Evolutionary conservation across 2,329 filamentous ascomycete genomes (phyloP), one percentile per base, ranked within the genome.

Genomic region (Colletotrichum liriopes): DNA sequence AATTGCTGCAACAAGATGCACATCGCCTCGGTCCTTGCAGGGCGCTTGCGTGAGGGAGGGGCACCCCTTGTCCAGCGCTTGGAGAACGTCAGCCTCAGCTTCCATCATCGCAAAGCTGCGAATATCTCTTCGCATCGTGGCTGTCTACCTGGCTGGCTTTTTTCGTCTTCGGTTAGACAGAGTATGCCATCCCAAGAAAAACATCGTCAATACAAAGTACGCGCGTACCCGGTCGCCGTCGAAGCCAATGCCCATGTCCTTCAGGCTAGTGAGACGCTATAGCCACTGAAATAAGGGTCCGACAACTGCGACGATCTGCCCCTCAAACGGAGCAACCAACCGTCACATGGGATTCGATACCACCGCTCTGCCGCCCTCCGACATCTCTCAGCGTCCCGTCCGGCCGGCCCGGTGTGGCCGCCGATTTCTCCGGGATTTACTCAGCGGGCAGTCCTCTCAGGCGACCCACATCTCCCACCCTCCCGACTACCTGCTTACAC

Each of bases 381-480:
- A 20, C 39, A 8, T 23, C 23, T 43, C 55, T n/a, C 35, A 51
- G 45, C 43, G 4, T 29, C 26, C 51, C 49, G 68, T 26, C 68
- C 56, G 49, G 20, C 20, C 64, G 64, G 68, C n/a, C 56, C 65
- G 64, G 65, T n/a, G 20, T 51, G 29, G 23, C 45, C 51, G 5
- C 41, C 32, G 20, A 2, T 9, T 32, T 39, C 58, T 39, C 52
- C 65, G 59, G 59, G 37, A 59, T 52, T 16, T 32, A 35, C n/a
- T 35, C 35, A 35, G n/a, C 32, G 45, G 18, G 5, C 43, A 68
- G 26, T 16, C 65, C 56, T 54, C 41, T 18, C 65, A 52, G 52
- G 41, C 20, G 65, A 55, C 52, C 69, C 69, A 72, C 69, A 68
- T 64, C 14, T 9, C 35, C 37, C 65, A 52, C 59, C 59, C 29